phyloP scores from a whole-genome alignment of 2,329 filamentous ascomycete species.

The Colletotrichum salicis region DNA sequence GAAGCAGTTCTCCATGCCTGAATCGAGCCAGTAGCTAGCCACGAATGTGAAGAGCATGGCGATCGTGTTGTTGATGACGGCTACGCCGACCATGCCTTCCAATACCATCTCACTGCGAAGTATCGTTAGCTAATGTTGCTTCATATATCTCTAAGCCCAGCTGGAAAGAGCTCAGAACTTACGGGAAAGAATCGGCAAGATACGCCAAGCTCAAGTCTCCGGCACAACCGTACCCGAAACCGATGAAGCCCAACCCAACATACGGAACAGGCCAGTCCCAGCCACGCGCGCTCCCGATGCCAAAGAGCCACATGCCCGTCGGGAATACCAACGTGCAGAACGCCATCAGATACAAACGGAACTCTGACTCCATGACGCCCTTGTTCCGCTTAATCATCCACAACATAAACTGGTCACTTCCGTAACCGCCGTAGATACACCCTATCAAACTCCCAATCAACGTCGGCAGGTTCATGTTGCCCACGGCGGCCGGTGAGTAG shows the following conservation, averaged over 20 bases:
- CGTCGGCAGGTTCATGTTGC: conserved; percentile 68
- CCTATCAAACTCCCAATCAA: conserved; percentile 65
- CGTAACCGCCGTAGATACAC: conserved; percentile 67
- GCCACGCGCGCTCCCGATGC: conserved; percentile 60
- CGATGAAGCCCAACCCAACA: conserved; percentile 66
- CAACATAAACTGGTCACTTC: conserved; percentile 65
- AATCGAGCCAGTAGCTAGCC: conserved; percentile 59
- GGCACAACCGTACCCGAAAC: conserved; percentile 68
- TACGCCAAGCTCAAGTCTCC: conserved; percentile 67
- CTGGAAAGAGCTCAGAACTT: background rate
- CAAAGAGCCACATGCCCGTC: conserved; percentile 62
- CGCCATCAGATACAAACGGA: conserved; percentile 62
- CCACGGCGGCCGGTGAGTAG: conserved; percentile 63
- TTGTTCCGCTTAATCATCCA: conserved; percentile 64
- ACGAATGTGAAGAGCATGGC: conserved; percentile 66
- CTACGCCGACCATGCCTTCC: conserved; percentile 68
- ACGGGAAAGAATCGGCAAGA: conserved; percentile 64
- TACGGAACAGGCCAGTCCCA: conserved; percentile 66
- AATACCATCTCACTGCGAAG: conserved; percentile 58
- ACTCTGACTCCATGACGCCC: conserved; percentile 66
- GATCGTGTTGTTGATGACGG: conserved; percentile 66
- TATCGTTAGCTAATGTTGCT: background rate
- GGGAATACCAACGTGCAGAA: conserved; percentile 62
- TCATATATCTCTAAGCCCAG: background rate
- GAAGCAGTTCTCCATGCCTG: conserved; percentile 58